A percentile compares a stretch with the other conserved stretches of the same genome.
Conservation (phyloP, 1,284 basidiomycete genomes). For the Cryptococcus deneoformans region DNA sequence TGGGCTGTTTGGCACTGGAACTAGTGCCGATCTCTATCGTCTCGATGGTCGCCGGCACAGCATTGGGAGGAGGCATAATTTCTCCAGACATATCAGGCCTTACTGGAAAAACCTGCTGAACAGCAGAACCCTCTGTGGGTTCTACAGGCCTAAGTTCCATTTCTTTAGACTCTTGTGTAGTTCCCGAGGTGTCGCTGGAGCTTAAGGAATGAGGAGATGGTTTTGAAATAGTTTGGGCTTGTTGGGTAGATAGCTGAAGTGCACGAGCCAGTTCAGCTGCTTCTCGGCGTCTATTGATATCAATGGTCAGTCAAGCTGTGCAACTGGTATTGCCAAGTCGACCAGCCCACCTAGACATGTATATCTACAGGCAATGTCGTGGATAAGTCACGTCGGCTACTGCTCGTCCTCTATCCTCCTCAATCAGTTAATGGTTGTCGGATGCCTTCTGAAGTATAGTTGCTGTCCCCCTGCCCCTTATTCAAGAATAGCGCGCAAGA, state of each 20-base stretch:
- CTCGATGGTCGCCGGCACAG: neutral
- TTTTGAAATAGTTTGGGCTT: slow-evolving; percentile 14
- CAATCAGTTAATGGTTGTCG: too few species aligned
- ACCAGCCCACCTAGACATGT: slow-evolving; percentile 14
- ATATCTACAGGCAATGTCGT: neutral
- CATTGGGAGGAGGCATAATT: slow-evolving; percentile 15
- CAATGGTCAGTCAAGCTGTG: neutral
- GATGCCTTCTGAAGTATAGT: too few species aligned
- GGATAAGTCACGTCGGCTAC: too few species aligned
- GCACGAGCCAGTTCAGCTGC: slow-evolving; percentile 39
- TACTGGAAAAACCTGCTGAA: neutral
- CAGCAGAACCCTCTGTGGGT: neutral
- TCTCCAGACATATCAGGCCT: slow-evolving; percentile 12
- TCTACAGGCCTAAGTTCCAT: slow-evolving; percentile 27
- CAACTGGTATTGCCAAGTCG: neutral
- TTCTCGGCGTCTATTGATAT: slow-evolving; percentile 33
- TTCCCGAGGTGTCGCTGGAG: slow-evolving; percentile 5
- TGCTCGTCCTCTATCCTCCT: too few species aligned
- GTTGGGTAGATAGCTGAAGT: slow-evolving; percentile 38
- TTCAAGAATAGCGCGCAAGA: neutral
- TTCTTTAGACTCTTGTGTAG: slow-evolving; percentile 33
- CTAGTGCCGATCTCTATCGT: neutral
- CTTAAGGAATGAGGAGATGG: slow-evolving; percentile 23
- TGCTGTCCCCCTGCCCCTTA: too few species aligned
- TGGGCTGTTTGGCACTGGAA: neutral